Percentiles rank a stretch among this genome's conserved stretches.
Evolutionary conservation across 495 filamentous ascomycete species (phyloP).

Genomic region (Penicillium fimorum): DNA sequence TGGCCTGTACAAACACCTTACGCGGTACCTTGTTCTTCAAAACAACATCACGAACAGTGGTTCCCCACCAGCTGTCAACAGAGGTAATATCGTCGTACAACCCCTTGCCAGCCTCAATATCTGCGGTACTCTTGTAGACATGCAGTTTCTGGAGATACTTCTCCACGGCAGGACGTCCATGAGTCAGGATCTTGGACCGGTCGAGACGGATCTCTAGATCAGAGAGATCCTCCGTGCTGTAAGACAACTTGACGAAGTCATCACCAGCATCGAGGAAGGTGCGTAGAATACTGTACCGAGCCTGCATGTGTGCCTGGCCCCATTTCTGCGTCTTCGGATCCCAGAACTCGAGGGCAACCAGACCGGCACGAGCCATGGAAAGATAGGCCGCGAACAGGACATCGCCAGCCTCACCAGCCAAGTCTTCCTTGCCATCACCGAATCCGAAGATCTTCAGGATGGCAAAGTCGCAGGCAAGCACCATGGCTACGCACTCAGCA

Average conservation of each 20-base stretch:
- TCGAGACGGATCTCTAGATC: constrained; percentile 81
- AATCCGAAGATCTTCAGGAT: constrained; percentile 91
- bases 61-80: constrained; percentile 78
- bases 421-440: constrained; percentile 67
- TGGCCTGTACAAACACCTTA: constrained; percentile 95
- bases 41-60: constrained; percentile 73
- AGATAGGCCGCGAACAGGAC: constrained; percentile 85
- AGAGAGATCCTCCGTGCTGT: constrained; percentile 70
- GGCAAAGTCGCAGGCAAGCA: constrained; percentile 80
- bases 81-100: constrained; percentile 81
- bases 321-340: constrained; percentile 83
- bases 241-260: constrained; percentile 76
- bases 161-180: constrained; percentile 73
- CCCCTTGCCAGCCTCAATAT: constrained; percentile 68
- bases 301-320: constrained; percentile 95
- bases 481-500: constrained; percentile 91
- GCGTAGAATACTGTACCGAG: constrained; percentile 84
- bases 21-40: constrained; percentile 83
- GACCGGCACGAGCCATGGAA: constrained; percentile 85
- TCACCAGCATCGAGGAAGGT: constrained; percentile 83
- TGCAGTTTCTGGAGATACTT: constrained; percentile 89
- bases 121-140: constrained; percentile 88
- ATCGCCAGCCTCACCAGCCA: constrained; percentile 75
- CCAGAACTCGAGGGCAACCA: constrained; percentile 84
- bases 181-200: constrained; percentile 72